Evolutionary conservation across 768 basidiomycete genomes (phyloP).

Genomic region (Gymnopilus dilepis): DNA sequence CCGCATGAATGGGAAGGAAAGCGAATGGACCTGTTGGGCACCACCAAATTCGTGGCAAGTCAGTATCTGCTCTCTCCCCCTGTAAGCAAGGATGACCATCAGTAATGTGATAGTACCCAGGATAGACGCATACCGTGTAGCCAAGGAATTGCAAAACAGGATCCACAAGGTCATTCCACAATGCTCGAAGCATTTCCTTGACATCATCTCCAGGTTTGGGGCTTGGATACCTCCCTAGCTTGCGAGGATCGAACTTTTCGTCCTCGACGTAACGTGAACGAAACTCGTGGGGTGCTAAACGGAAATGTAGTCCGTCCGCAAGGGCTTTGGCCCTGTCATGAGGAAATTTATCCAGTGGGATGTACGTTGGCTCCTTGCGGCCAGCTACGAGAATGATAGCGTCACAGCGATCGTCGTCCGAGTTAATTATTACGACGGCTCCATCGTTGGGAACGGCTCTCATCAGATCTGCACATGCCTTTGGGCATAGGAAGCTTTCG

Average conservation of each 20-base stretch:
- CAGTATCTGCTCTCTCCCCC: too few species aligned
- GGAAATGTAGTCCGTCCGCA: neutral
- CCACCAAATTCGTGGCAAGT: conserved; percentile 19
- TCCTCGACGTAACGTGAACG: neutral
- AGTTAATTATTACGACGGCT: neutral
- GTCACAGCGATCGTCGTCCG: conserved; percentile 1
- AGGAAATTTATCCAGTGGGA: neutral
- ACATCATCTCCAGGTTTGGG: neutral
- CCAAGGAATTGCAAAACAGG: conserved; percentile 16
- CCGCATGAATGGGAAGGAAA: conserved; percentile 39
- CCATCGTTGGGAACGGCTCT: neutral
- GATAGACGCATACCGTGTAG: neutral
- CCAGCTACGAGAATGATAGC: conserved; percentile 8
- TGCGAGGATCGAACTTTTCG: neutral
- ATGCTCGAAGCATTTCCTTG: conserved; percentile 7
- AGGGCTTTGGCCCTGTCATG: neutral
- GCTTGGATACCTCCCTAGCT: neutral
- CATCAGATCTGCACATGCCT: neutral
- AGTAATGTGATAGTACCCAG: too few species aligned
- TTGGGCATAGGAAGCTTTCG: conserved; percentile 15
- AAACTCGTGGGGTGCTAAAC: neutral
- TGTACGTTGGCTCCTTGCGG: conserved; percentile 19
- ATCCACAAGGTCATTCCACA: conserved; percentile 18
- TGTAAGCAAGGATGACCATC: too few species aligned
- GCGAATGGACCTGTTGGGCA: conserved; percentile 35